Conservation (phyloP, 805 yeast genomes). For the Wickerhamiella lipophila region DNA sequence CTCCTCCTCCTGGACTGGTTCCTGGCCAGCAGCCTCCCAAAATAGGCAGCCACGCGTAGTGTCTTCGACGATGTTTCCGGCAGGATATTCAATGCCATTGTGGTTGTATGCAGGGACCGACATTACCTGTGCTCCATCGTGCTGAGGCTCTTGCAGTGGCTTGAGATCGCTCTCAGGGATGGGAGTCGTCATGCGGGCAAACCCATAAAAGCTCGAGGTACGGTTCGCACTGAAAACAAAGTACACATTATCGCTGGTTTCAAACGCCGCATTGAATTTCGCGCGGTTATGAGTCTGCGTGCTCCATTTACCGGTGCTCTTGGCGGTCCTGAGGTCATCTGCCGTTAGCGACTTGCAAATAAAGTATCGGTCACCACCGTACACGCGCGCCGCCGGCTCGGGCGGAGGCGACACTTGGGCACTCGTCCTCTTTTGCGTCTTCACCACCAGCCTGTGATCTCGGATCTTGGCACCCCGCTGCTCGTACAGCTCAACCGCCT, state of each 20-base stretch:
- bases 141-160: not conserved
- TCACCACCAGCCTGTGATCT: constrained; percentile 28
- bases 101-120: constrained; percentile 6
- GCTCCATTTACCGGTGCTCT: constrained; percentile 28
- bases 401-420: not conserved
- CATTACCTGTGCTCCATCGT: not conserved
- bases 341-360: constrained; percentile 32
- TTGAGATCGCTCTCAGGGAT: constrained; percentile 17
- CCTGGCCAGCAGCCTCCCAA: constrained; percentile 28
- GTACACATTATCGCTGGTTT: constrained; percentile 27
- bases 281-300: constrained; percentile 32
- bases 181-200: constrained; percentile 29
- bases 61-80: constrained; percentile 28
- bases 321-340: constrained; percentile 30
- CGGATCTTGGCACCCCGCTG: constrained; percentile 25
- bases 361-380: constrained; percentile 26
- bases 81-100: constrained; percentile 22
- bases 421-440: constrained; percentile 15
- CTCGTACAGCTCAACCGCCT: constrained; percentile 23
- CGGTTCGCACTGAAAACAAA: constrained; percentile 33
- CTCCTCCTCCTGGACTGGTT: constrained; percentile 16
- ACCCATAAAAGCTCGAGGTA: constrained; percentile 32
- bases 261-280: constrained; percentile 30
- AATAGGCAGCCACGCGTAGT: constrained; percentile 29
- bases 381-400: constrained; percentile 7